phyloP scores from a whole-genome alignment of 1,284 basidiomycete genomes.

The Tilletia caries region DNA sequence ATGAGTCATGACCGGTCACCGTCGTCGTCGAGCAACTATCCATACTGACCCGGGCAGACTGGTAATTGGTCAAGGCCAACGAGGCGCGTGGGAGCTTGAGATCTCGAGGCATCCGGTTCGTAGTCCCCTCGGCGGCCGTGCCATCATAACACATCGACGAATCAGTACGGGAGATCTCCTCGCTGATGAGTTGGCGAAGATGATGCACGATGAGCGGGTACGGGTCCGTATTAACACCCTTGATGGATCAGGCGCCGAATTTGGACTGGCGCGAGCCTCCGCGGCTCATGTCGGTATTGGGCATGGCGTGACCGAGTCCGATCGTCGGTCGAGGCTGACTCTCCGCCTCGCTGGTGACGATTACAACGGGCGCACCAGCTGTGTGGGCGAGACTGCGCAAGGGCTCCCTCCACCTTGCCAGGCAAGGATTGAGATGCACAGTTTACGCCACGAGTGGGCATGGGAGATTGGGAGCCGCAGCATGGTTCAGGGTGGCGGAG shows the following conservation, averaged over 20 bases:
- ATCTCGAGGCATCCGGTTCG: too few species aligned
- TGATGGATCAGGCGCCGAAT: neutral
- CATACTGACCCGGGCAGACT: neutral
- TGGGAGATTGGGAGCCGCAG: neutral
- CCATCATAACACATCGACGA: neutral
- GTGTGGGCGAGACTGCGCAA: conserved; percentile 9
- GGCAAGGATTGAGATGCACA: neutral
- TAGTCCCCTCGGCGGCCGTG: too few species aligned
- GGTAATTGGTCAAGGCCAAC: neutral
- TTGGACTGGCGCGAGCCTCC: neutral
- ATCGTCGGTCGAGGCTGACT: neutral
- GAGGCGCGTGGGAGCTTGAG: too few species aligned
- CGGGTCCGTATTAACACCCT: neutral
- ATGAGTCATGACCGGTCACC: too few species aligned
- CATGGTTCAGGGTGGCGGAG: conserved; percentile 7
- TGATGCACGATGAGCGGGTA: neutral
- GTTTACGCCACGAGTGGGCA: neutral
- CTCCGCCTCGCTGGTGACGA: neutral
- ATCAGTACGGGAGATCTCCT: neutral
- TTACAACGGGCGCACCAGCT: neutral
- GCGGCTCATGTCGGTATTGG: conserved; percentile 8
- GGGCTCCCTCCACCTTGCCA: conserved; percentile 2
- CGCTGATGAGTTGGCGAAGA: neutral
- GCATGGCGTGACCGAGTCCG: conserved; percentile 8
- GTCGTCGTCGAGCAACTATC: neutral